Percentiles rank a stretch among this genome's conserved stretches.
These are phyloP conservation scores for Alisma plantagoaquatica DNA, from an alignment of 106 monocot genomes.

Conservation along the genomic window DNA sequence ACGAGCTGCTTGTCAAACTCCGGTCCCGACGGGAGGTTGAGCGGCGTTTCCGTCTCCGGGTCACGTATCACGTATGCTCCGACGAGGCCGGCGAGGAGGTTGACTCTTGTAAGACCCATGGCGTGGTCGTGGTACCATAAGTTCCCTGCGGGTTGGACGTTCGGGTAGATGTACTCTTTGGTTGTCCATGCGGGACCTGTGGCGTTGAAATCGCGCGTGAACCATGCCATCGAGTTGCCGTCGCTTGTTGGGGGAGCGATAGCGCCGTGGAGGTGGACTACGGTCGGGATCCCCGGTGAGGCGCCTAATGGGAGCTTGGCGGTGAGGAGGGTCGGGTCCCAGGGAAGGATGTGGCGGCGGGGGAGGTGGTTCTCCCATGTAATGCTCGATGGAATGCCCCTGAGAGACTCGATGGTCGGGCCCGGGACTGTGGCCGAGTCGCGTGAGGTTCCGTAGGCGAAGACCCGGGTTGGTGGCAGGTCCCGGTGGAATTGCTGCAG, in stretches of 20 bases:
- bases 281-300: constrained; percentile 18
- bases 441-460: constrained; percentile 13
- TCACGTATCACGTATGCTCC: constrained; percentile 53
- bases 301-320: not conserved
- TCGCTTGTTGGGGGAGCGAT: constrained; percentile 1
- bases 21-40: constrained; percentile 44
- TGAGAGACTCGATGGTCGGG: constrained; percentile 19
- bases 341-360: constrained; percentile 13
- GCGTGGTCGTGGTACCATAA: constrained; percentile 37
- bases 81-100: constrained; percentile 41
- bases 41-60: constrained; percentile 23
- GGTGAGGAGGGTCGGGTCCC: constrained; percentile 21
- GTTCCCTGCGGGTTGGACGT: constrained; percentile 64
- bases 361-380: constrained; percentile 23
- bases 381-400: constrained; percentile 1
- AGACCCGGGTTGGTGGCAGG: constrained; percentile 14
- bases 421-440: constrained; percentile 18
- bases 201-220: constrained; percentile 1
- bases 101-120: constrained; percentile 24
- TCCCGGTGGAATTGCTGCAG: constrained; percentile 24
- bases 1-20: constrained; percentile 45
- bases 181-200: constrained; percentile 12
- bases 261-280: constrained; percentile 23
- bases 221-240: not conserved
- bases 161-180: constrained; percentile 31